Base-by-base conservation (phyloP, 352 stramenopile species). In the Globisporangium okanoganense region DNA sequence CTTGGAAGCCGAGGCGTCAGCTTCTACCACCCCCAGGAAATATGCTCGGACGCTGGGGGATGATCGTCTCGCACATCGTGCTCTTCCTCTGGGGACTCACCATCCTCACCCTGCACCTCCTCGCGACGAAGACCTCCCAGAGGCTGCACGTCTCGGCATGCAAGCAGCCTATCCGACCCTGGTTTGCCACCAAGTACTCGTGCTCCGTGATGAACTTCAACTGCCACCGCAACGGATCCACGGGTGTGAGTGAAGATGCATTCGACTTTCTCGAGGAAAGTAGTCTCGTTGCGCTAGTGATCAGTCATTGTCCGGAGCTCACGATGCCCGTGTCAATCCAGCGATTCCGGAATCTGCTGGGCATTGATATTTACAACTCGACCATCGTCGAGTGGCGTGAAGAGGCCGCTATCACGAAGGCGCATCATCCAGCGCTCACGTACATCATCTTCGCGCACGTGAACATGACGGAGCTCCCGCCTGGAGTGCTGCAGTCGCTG, bases 311-410 rank as follows among this genome's bases (percentile, higher is more conserved):
- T 50, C 61, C 71, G 7, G 47, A 36, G 0, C 71, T 88, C n/a
- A 24, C 27, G 3, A 64, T 88, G 31, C 72, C 78, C 0, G 27
- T 49, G 25, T 56, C 57, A 0, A 68, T 84, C 29, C 64, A 44
- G 0, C 38, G 61, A 16, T 79, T 85, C 44, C 47, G 43, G 5
- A 77, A 82, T 14, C 27, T 88, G 9, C 62, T 85, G 16, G 72
- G 78, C 3, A 50, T 85, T 54, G 75, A 85, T 22, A 72, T 85
- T 16, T 87, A 67, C 65, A 87, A 87, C 48, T 76, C 73, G 6
- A 79, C 78, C 1, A 56, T 85, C 2, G 27, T 62, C 3, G 61
- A 75, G 22, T 87, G 78, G 75, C 62, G 54, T 5, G 41, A 20
- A 0, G 62, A 82, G 0, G 70, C 74, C 2, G 70, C 70, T 22